Evolutionary conservation across 176 grass and related monocot species (phyloP), one percentile per base, ranked within the genome.

Genomic region (Musa acuminata): DNA sequence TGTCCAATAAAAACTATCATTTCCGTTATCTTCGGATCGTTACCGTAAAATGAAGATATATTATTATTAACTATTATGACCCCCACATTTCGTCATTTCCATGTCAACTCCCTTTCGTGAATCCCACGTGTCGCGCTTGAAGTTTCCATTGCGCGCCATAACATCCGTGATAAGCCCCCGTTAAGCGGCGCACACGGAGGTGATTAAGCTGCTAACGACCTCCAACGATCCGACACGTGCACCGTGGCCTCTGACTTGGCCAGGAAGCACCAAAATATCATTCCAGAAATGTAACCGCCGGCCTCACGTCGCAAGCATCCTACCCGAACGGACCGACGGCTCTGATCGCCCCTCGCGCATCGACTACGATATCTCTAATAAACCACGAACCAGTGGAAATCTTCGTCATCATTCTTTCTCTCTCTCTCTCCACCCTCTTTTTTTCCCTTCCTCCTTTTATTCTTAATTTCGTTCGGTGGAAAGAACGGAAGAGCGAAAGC

Each of bases 401-500:
- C 67, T 20, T 22, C 25, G 67, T 70, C 67, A 70, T 70, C 67
- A 43, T 43, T 43, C 35, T 43, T 0, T 43, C 35, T 43, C 29
- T 29, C 29, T 29, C 29, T 29, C 29, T 29, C 29, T 29, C 29
- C 2, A 1, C 4, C 0, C 4, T 9, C 5, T 9, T 22, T 17
- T 19, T 62, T 62, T 17, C 16, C 58, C 58, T 24, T 24, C 58
- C 0, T 60, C 14, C 9, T 26, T 65, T 13, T 26, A 0, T 26
- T 43, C 4, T 65, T 65, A 1, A 65, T 65, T 65, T 65, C 63
- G 67, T 65, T 65, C 63, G 67, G 43, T 50, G 43, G 48, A 49
- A 70, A 70, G 48, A 50, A n/a, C 4, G 43, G 43, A 70, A 70
- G 67, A 21, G 67, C 67, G 35, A 70, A 67, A 70, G 48, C 67